Conservation (phyloP, 495 filamentous ascomycete species). For the Aspergillus diversus region DNA sequence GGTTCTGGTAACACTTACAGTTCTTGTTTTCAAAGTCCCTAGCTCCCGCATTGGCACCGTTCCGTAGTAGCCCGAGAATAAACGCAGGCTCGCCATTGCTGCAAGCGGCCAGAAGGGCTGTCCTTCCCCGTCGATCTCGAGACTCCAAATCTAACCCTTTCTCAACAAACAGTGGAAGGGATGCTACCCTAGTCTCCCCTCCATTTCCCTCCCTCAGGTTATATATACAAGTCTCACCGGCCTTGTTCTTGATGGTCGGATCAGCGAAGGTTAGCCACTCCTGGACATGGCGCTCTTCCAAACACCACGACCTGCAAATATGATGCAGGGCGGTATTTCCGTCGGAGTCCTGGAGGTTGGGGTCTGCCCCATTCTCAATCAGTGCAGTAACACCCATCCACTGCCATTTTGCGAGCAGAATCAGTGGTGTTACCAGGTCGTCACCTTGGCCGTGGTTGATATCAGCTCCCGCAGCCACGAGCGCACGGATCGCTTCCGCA, state of each 20-base stretch:
- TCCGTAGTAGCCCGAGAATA: background rate
- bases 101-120: background rate
- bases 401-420: background rate
- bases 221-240: conserved; percentile 3
- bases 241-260: conserved; percentile 1
- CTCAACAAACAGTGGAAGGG: background rate
- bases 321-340: conserved; percentile 33
- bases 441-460: conserved; percentile 9
- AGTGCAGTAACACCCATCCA: conserved; percentile 1
- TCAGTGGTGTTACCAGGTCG: background rate
- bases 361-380: conserved; percentile 26
- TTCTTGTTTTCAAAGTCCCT: conserved; percentile 10
- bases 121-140: conserved; percentile 6
- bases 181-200: background rate
- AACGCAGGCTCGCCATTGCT: background rate
- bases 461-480: conserved; percentile 13
- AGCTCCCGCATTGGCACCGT: conserved; percentile 2
- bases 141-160: background rate
- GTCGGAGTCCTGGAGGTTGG: conserved; percentile 24
- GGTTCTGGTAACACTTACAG: background rate
- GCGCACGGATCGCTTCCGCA: background rate
- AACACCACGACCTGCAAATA: conserved; percentile 1
- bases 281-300: background rate
- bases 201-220: background rate
- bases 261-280: background rate